Evolutionary conservation across 768 basidiomycete genomes (phyloP).

Genomic region (Clavaria fumosa): DNA sequence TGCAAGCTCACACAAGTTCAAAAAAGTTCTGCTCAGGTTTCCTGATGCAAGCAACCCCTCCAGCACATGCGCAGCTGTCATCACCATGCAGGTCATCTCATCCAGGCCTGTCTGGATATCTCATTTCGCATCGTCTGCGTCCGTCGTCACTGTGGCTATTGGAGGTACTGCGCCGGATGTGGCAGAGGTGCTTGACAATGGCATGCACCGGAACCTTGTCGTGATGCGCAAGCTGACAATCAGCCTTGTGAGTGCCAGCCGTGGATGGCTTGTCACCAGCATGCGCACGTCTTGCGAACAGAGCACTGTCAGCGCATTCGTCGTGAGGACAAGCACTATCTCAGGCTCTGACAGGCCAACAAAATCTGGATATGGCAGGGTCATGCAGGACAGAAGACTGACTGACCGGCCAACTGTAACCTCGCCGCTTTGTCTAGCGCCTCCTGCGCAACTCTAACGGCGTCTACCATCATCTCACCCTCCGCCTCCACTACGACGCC

Average conservation of each 20-base stretch:
- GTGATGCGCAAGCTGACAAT: conserved; percentile 52
- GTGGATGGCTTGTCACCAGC: conserved; percentile 58
- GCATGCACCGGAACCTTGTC: no score
- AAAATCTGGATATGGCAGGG: not conserved
- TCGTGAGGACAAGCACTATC: conserved; percentile 43
- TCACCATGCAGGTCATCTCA: conserved; percentile 41
- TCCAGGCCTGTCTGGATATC: conserved; percentile 51
- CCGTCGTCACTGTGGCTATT: no score
- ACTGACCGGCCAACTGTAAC: conserved; percentile 42
- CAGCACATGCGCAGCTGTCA: conserved; percentile 39
- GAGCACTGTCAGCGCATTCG: conserved; percentile 51
- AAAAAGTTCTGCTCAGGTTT: no score
- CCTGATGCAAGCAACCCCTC: conserved; percentile 33
- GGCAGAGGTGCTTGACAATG: no score
- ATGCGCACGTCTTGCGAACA: conserved; percentile 39
- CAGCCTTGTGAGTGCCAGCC: conserved; percentile 59
- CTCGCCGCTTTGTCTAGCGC: conserved; percentile 55
- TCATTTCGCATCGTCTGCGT: conserved; percentile 20
- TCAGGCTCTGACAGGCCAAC: conserved; percentile 31
- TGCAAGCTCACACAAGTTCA: no score
- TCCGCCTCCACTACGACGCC: conserved; percentile 29
- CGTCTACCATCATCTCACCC: conserved; percentile 43
- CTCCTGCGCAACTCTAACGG: conserved; percentile 53
- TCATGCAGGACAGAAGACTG: not conserved
- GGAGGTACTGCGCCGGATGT: no score